Evolutionary conservation across 495 filamentous ascomycete genomes (phyloP), one percentile per base, ranked within the genome.

Genomic region (Penicillium pancosmium): DNA sequence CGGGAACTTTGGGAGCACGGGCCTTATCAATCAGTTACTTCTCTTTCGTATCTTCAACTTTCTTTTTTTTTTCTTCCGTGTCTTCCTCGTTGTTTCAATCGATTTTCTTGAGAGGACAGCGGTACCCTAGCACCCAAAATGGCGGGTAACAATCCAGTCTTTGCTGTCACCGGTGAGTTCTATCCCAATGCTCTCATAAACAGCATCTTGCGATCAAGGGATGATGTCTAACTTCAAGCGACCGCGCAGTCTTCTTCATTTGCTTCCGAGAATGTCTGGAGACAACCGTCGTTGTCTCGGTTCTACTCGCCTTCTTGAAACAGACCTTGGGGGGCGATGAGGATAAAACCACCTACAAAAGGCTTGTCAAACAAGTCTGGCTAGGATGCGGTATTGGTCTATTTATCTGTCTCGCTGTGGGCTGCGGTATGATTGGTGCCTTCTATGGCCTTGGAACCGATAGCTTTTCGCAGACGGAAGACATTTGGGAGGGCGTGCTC

Each of bases 201-300:
- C 15, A 13, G 36, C n/a, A 16, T 9, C 4, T 44, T 18, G 15
- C 11, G 5, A 38, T 38, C 41, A 44, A 44, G 41, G 41, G 41
- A 44, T 44, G 10, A 9, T 35, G 18, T 15, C 54, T 57, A 52
- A 52, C 34, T 25, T 16, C 31, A 44, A 16, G 36, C 54, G 34
- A 46, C 36, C 19, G 41, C 48, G n/a, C 25, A 80, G 80, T 94
- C 49, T 96, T 94, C 74, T 92, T 96, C 75, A 88, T 96, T 68
- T 84, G 86, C 65, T 93, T 94, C 65, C 88, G 91, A 67, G 91
- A 96, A 78, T 86, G 86, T 35, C 74, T 96, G 21, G 91, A 96
- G 71, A 88, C 86, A 0, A 85, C 80, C 57, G 88, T 94, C 65
- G 88, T 96, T 57, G 86, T 94, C 38, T 93, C 91, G 2, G 86